A percentile compares a stretch with the other conserved stretches of the same genome.
phyloP scores from a whole-genome alignment of 805 yeast species.

The Metschnikowia borealis region DNA sequence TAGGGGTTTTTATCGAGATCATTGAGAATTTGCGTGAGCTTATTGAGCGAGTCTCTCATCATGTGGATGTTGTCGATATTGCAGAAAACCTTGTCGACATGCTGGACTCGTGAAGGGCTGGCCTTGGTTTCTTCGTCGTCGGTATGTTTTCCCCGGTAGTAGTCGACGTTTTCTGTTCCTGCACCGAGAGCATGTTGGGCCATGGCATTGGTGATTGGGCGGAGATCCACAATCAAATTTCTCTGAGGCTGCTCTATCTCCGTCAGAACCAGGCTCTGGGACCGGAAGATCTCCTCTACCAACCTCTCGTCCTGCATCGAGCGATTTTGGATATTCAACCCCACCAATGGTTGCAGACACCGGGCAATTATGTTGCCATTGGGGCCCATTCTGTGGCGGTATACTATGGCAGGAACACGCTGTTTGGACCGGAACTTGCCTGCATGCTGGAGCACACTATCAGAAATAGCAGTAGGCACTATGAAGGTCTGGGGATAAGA shows the following conservation, averaged over 20 bases:
- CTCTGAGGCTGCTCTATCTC: slow-evolving; percentile 30
- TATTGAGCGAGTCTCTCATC: slow-evolving; percentile 78
- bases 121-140: slow-evolving; percentile 6
- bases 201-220: slow-evolving; percentile 92
- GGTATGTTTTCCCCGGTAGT: slow-evolving; percentile 50
- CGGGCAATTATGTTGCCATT: slow-evolving; percentile 79
- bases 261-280: slow-evolving; percentile 39
- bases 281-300: slow-evolving; percentile 65
- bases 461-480: slow-evolving; percentile 77
- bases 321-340: slow-evolving; percentile 72
- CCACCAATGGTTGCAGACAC: slow-evolving; percentile 91
- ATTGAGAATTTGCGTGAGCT: slow-evolving; percentile 56
- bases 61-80: slow-evolving; percentile 96
- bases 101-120: slow-evolving; percentile 17
- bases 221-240: slow-evolving; percentile 79
- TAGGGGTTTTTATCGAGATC: slow-evolving; percentile 61
- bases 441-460: slow-evolving; percentile 78
- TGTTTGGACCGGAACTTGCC: slow-evolving; percentile 81
- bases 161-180: slow-evolving; percentile 92
- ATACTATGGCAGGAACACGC: slow-evolving; percentile 78
- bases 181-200: slow-evolving; percentile 97
- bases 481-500: slow-evolving; percentile 70
- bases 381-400: slow-evolving; percentile 52
- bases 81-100: slow-evolving; percentile 67
- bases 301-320: slow-evolving; percentile 90